Percentiles rank a stretch among this genome's conserved stretches.
phyloP scores from a whole-genome alignment of 441 rosid species.

The Viola pubescens region DNA sequence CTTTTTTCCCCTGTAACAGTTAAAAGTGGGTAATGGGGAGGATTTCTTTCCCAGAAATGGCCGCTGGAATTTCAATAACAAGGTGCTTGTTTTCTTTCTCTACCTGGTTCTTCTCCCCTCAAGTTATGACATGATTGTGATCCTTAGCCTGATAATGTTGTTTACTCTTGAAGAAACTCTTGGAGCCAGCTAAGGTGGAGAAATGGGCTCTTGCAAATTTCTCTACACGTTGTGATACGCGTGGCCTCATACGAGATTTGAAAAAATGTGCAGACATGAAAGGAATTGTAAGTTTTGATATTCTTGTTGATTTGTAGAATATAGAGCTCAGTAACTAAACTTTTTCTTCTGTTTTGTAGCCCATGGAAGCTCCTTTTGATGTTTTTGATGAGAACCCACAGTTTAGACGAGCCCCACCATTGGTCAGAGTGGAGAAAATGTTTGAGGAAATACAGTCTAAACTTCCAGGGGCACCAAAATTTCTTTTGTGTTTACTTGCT shows the following conservation, averaged over 20 bases:
- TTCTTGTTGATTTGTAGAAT: not conserved
- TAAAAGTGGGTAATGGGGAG: constrained; percentile 65
- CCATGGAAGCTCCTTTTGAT: constrained; percentile 38
- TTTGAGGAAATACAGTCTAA: constrained; percentile 54
- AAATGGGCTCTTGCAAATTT: constrained; percentile 70
- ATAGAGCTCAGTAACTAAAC: not conserved
- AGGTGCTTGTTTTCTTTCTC: constrained; percentile 29
- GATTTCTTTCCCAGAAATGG: constrained; percentile 61
- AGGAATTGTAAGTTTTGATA: constrained; percentile 53
- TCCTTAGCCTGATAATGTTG: constrained; percentile 17
- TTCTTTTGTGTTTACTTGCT: constrained; percentile 65
- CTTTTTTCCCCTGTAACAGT: constrained; percentile 23
- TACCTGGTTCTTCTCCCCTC: not conserved
- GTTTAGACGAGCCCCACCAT: constrained; percentile 43
- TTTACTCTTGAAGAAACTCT: constrained; percentile 45
- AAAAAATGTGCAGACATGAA: constrained; percentile 47
- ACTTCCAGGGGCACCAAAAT: constrained; percentile 70
- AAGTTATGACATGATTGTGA: not conserved
- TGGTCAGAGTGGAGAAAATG: constrained; percentile 66
- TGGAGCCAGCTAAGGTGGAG: constrained; percentile 52
- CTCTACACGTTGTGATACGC: constrained; percentile 60
- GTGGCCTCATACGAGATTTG: constrained; percentile 42
- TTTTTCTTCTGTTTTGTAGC: constrained; percentile 24
- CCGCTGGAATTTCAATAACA: constrained; percentile 73
- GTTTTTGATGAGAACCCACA: constrained; percentile 59